phyloP scores from a whole-genome alignment of 2,329 filamentous ascomycete species.

The Fusarium marasasianum region DNA sequence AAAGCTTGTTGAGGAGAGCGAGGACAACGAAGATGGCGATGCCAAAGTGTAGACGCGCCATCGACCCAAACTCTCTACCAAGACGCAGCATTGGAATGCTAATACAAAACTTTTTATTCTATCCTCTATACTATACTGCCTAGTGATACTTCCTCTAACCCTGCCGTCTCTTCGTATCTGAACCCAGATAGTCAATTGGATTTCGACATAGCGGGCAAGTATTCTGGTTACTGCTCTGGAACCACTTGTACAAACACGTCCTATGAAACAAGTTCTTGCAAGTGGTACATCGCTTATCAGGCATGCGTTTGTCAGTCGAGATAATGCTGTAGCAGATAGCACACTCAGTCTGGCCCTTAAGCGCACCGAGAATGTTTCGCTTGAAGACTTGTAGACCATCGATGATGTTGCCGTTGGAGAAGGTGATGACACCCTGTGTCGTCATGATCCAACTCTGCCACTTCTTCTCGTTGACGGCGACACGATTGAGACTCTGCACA shows the following conservation, averaged over 20 bases:
- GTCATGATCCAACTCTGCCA: slow-evolving; percentile 92
- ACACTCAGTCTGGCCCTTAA: slow-evolving; percentile 94
- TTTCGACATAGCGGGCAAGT: slow-evolving; percentile 94
- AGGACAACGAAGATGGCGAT: background rate
- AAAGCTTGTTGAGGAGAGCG: too few relatives aligned
- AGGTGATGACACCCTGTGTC: slow-evolving; percentile 91
- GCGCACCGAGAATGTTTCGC: slow-evolving; percentile 83
- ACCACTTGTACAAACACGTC: slow-evolving; percentile 94
- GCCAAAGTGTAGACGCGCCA: background rate
- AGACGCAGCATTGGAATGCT: background rate
- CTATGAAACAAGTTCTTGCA: slow-evolving; percentile 96
- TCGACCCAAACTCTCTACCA: background rate
- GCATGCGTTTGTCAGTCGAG: slow-evolving; percentile 85
- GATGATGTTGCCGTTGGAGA: slow-evolving; percentile 87
- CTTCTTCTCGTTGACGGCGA: slow-evolving; percentile 88
- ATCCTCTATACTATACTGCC: background rate
- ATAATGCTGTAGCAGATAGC: slow-evolving; percentile 98
- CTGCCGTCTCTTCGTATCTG: slow-evolving; percentile 53
- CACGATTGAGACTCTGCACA: slow-evolving; percentile 81
- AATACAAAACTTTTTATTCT: slow-evolving; percentile 19
- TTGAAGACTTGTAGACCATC: slow-evolving; percentile 88
- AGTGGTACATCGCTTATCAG: slow-evolving; percentile 89
- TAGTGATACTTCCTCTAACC: background rate
- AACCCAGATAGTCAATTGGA: slow-evolving; percentile 72
- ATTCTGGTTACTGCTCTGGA: slow-evolving; percentile 90